Base-by-base conservation (phyloP, 2,329 filamentous ascomycete species). In the Pestalotiopsis sp. region DNA sequence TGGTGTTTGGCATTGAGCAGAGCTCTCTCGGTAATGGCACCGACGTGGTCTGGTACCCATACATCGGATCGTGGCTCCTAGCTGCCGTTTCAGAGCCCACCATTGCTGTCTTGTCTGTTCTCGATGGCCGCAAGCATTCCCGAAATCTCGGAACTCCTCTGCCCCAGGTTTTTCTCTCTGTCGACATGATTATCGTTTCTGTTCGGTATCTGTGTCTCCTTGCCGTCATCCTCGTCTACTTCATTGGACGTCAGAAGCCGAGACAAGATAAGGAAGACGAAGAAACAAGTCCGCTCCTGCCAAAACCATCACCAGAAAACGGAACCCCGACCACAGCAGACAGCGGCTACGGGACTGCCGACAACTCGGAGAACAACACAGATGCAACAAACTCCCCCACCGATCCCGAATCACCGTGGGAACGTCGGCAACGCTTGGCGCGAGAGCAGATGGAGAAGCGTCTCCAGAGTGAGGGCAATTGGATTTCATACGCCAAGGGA, bases 401-500 rank as follows among this genome's bases (percentile, higher is more conserved):
- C 81, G 66, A 78, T 17, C 79, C 82, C 1, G 88, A 91, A 73
- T 88, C 80, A 74, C 85, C 77, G 58, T 91, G 82, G 85, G 86
- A 84, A 76, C 85, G 80, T 69, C 83, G 79, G 62, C 82, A 87
- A 75, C 83, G 86, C 56, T 83, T 84, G 76, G 86, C 80, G 63
- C 87, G 82, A 76, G 90, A 86, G 78, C 86, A 80, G 71, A 91
- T 88, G 83, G 83, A 89, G 70, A 91, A 93, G 78, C 88, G 91
- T 2, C 84, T 94, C n/a, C 86, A 91, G 76, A 88, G 92, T 71
- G 88, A 92, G 69, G 93, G 93, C 1, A 93, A 90, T 71, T 95
- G 92, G 92, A 86, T 93, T 72, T 87, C 89, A 58, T 96, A 96
- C 75, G 84, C 91, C 36, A 93, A 92, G 75, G 89, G 91, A 5